phyloP scores from a whole-genome alignment of 192 early-diverging fungal species.

The Geosiphon pyriformis region DNA sequence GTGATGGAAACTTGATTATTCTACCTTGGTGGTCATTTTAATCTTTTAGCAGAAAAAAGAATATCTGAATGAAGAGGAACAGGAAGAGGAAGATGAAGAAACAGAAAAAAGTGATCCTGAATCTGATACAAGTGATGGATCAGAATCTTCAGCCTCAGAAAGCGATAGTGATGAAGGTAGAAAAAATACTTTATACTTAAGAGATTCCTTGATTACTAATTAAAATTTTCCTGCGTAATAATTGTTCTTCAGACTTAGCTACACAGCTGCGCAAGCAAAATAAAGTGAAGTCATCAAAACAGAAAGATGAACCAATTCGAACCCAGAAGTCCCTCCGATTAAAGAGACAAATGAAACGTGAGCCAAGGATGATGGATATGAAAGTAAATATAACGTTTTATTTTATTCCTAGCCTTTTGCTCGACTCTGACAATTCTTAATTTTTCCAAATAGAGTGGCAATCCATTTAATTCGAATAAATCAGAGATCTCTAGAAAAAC shows the following conservation, averaged over 20 bases:
- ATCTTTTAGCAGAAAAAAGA: constrained; percentile 10
- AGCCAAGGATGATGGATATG: constrained; percentile 4
- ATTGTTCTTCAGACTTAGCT: constrained; percentile 5
- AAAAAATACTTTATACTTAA: too few species aligned
- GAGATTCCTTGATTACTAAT: background rate
- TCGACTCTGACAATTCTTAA: background rate
- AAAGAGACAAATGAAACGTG: background rate
- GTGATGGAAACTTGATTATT: background rate
- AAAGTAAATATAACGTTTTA: constrained; percentile 5
- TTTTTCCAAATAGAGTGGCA: background rate
- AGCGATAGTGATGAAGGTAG: constrained; percentile 41
- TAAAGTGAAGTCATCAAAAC: background rate
- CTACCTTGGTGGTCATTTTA: background rate
- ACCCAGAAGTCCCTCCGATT: background rate
- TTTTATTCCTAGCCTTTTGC: background rate
- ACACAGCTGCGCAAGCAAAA: constrained; percentile 1
- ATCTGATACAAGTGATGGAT: constrained; percentile 25
- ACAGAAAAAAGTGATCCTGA: constrained; percentile 25
- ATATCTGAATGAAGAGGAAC: constrained; percentile 14
- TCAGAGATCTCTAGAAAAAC: background rate
- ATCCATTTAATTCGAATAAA: background rate
- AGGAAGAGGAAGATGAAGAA: constrained; percentile 24
- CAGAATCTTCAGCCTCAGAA: constrained; percentile 7
- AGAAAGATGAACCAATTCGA: background rate
- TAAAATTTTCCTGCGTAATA: background rate